These are phyloP conservation scores for Aspergillus conjunctus DNA, from an alignment of 495 filamentous ascomycete genomes.

Conservation along the genomic window DNA sequence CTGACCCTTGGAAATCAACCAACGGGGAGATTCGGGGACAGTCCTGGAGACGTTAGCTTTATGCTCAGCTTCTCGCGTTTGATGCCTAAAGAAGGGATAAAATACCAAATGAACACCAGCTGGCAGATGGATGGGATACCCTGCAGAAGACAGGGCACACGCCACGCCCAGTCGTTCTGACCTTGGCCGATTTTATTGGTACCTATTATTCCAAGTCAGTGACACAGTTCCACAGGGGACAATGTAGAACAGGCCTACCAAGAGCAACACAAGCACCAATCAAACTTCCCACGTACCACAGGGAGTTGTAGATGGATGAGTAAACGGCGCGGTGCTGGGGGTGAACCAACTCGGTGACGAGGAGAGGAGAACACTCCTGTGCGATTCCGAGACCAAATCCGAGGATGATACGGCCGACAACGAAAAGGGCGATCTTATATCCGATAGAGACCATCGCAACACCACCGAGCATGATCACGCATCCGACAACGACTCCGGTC, in stretches of 20 bases:
- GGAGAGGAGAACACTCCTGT: conserved; percentile 10
- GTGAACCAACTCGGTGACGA: conserved; percentile 13
- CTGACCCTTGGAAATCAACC: conserved; percentile 15
- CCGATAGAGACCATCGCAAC: conserved; percentile 11
- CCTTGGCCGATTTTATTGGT: background rate
- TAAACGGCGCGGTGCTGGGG: conserved; percentile 15
- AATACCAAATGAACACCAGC: conserved; percentile 13
- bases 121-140: conserved; percentile 7
- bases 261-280: conserved; percentile 9
- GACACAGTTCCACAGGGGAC: background rate
- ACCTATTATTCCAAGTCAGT: background rate
- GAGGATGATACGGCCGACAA: conserved; percentile 12
- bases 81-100: background rate
- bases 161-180: conserved; percentile 12
- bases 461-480: conserved; percentile 10
- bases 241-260: conserved; percentile 2
- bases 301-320: conserved; percentile 15
- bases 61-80: too few species aligned
- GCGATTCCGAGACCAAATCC: conserved; percentile 16
- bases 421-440: conserved; percentile 12
- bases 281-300: conserved; percentile 13
- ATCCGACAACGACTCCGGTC: conserved; percentile 7
- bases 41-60: background rate
- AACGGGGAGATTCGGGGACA: conserved; percentile 14
- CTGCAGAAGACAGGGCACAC: conserved; percentile 11